These are phyloP conservation scores for Aspergillus quadrilineatus DNA, from an alignment of 2,329 filamentous ascomycete species.

Conservation along the genomic window DNA sequence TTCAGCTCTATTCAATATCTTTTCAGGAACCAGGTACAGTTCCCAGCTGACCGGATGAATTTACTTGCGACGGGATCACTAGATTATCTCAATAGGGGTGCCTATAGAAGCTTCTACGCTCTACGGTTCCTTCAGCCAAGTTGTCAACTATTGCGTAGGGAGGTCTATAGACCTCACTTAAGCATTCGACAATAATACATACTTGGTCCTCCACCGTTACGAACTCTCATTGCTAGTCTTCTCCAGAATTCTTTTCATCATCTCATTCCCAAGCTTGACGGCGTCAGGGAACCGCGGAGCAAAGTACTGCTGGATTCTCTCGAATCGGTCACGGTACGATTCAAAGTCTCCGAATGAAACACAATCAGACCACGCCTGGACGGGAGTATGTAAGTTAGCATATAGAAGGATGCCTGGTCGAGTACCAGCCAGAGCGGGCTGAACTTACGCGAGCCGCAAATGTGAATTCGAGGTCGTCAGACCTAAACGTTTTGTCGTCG, in stretches of 20 bases:
- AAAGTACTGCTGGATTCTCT: conserved; percentile 88
- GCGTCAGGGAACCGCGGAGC: conserved; percentile 86
- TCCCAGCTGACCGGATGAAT: too few relatives aligned
- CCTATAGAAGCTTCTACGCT: too few relatives aligned
- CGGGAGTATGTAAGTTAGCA: neutral
- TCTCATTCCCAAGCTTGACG: conserved; percentile 83
- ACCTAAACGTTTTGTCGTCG: conserved; percentile 86
- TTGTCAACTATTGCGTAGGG: neutral
- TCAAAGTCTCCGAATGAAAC: conserved; percentile 90
- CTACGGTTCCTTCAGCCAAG: too few relatives aligned
- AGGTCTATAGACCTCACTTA: neutral
- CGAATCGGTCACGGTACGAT: conserved; percentile 86
- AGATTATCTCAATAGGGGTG: too few relatives aligned
- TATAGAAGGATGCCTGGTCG: neutral
- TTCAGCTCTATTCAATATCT: neutral
- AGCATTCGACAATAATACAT: neutral
- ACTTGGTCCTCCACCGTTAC: conserved; percentile 1
- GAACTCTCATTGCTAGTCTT: conserved; percentile 53
- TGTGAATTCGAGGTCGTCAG: conserved; percentile 94
- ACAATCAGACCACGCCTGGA: conserved; percentile 84
- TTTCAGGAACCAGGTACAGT: too few relatives aligned
- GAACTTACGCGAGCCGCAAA: conserved; percentile 75
- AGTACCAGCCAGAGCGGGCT: neutral
- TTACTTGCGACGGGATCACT: too few relatives aligned
- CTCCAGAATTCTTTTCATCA: conserved; percentile 94